These are phyloP conservation scores for Leccinum olivaceopallidum DNA, from an alignment of 768 basidiomycete species.

Conservation along the genomic window DNA sequence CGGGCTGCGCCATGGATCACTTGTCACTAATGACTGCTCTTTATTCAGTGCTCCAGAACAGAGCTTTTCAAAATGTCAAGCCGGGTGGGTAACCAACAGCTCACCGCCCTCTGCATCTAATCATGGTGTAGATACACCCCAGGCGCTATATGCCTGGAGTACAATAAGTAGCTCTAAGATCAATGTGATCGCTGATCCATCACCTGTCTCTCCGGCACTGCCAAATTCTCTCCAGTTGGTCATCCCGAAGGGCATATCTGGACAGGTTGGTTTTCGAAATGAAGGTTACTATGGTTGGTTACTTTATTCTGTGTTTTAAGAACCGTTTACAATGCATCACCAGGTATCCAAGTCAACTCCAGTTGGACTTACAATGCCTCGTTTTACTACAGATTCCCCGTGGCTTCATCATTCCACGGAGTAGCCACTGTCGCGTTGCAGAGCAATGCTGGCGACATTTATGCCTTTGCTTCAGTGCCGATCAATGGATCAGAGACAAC, in stretches of 20 bases:
- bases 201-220: conserved; percentile 55
- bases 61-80: conserved; percentile 65
- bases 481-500: conserved; percentile 44
- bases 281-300: conserved; percentile 53
- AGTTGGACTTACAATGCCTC: conserved; percentile 58
- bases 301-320: background rate
- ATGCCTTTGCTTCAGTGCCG: conserved; percentile 41
- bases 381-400: conserved; percentile 58
- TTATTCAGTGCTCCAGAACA: conserved; percentile 58
- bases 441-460: conserved; percentile 41
- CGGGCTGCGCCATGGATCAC: conserved; percentile 6
- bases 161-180: conserved; percentile 45
- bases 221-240: conserved; percentile 60
- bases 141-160: conserved; percentile 55
- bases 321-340: background rate
- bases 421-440: conserved; percentile 47
- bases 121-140: conserved; percentile 40
- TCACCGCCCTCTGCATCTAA: background rate
- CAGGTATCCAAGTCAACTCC: conserved; percentile 57
- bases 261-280: conserved; percentile 55
- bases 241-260: conserved; percentile 41
- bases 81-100: conserved; percentile 38
- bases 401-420: conserved; percentile 40
- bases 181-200: conserved; percentile 49
- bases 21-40: background rate